Percentiles rank a stretch among this genome's conserved stretches.
Evolutionary conservation across 116 monocot species (phyloP).

Genomic region (Trichopus zeylanicus): DNA sequence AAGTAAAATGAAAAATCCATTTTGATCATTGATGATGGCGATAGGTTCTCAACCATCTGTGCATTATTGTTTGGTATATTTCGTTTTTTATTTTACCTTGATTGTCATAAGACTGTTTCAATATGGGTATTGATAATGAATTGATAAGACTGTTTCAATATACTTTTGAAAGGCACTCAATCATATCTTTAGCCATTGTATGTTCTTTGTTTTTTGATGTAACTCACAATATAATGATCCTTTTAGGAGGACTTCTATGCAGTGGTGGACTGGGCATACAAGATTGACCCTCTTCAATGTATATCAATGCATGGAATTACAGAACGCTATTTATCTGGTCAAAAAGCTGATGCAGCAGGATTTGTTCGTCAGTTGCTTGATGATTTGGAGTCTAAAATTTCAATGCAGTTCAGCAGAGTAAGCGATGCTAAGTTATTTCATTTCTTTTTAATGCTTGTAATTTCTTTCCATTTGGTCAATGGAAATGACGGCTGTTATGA

Average conservation of each 20-base stretch:
- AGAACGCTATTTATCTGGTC: slow-evolving; percentile 94
- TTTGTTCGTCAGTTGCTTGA: slow-evolving; percentile 86
- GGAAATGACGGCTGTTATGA: too few species aligned
- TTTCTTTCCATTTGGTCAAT: not conserved
- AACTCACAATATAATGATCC: not conserved
- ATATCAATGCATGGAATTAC: slow-evolving; percentile 99
- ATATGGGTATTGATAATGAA: not conserved
- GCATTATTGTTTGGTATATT: not conserved
- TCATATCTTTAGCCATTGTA: not conserved
- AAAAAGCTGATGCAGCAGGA: slow-evolving; percentile 99
- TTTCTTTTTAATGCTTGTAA: not conserved
- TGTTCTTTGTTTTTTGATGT: not conserved
- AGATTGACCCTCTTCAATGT: slow-evolving; percentile 91
- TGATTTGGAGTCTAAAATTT: slow-evolving; percentile 78
- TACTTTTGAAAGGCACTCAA: too few species aligned
- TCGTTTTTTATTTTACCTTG: not conserved
- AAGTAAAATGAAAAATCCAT: too few species aligned
- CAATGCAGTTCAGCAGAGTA: slow-evolving; percentile 70
- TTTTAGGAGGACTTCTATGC: slow-evolving; percentile 94
- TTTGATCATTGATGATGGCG: too few species aligned
- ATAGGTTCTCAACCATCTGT: too few species aligned
- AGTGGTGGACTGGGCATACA: slow-evolving; percentile 96
- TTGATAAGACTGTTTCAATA: too few species aligned
- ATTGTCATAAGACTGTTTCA: not conserved
- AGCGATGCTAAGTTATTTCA: not conserved